These are phyloP conservation scores for Trypanosoma rangeli DNA, from an alignment of 208 protist species.

Conservation along the genomic window DNA sequence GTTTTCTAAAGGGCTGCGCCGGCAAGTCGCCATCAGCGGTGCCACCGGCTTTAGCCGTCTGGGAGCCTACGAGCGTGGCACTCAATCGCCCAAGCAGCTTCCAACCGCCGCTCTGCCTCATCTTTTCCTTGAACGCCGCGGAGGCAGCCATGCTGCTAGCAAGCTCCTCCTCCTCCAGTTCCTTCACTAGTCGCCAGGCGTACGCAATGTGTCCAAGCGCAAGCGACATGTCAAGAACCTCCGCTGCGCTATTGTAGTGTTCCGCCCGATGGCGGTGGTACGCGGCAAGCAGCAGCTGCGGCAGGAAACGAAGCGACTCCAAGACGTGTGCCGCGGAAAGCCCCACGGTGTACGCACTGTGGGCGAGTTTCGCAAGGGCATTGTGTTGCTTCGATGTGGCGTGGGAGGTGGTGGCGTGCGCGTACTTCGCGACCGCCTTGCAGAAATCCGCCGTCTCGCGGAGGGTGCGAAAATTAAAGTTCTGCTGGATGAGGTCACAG, in stretches of 20 bases:
- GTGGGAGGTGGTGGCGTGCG: slow-evolving; percentile 54
- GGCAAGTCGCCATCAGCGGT: background rate
- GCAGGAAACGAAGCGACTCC: slow-evolving; percentile 40
- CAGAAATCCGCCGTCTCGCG: slow-evolving; percentile 39
- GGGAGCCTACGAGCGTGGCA: slow-evolving; percentile 19
- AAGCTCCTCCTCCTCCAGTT: slow-evolving; percentile 21
- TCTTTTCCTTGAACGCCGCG: background rate
- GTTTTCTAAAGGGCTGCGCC: slow-evolving; percentile 15
- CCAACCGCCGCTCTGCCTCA: slow-evolving; percentile 5
- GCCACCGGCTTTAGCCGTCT: background rate
- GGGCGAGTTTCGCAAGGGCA: slow-evolving; percentile 56
- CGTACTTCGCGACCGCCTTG: slow-evolving; percentile 64
- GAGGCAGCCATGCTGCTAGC: background rate
- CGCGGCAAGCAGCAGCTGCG: slow-evolving; percentile 52
- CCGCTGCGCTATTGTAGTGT: slow-evolving; percentile 35
- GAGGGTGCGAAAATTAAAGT: slow-evolving; percentile 37
- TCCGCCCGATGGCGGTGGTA: slow-evolving; percentile 67
- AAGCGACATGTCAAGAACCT: slow-evolving; percentile 53
- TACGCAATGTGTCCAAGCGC: slow-evolving; percentile 70
- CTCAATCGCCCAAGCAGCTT: slow-evolving; percentile 25
- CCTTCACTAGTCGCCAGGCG: slow-evolving; percentile 43
- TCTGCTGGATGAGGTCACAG: slow-evolving; percentile 31
- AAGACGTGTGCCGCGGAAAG: slow-evolving; percentile 27
- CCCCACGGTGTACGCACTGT: slow-evolving; percentile 34
- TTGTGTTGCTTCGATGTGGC: slow-evolving; percentile 46